Evolutionary conservation across 2,329 filamentous ascomycete genomes (phyloP).

Genomic region (Aphanocladium album): DNA sequence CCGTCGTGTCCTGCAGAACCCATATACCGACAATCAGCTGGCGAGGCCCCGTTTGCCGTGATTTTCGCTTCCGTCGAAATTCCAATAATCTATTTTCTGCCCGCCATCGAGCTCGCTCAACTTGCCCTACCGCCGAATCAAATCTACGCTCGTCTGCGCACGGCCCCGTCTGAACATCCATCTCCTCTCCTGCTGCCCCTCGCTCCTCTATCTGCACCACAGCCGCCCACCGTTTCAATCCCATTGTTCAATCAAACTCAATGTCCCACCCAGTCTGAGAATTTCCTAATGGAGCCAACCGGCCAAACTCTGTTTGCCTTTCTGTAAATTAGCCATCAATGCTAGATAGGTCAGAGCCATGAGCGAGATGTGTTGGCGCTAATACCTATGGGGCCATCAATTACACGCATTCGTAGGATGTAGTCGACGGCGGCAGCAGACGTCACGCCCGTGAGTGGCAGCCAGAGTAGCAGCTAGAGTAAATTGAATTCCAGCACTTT

Average conservation of each 20-base stretch:
- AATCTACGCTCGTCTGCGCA: neutral
- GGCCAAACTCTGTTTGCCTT: neutral
- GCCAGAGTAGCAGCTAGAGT: too few species aligned
- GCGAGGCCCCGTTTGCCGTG: too few species aligned
- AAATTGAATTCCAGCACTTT: too few species aligned
- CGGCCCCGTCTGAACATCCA: conserved; percentile 3
- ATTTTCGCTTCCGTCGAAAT: too few species aligned
- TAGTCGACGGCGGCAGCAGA: too few species aligned
- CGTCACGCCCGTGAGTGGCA: too few species aligned
- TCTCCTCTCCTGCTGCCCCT: neutral
- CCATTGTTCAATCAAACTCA: conserved; percentile 9
- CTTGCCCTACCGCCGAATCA: neutral
- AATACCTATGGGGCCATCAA: too few species aligned
- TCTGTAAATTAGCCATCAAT: neutral
- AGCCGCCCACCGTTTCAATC: neutral
- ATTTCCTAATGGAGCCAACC: neutral
- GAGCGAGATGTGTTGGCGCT: too few species aligned
- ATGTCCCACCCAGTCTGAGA: neutral
- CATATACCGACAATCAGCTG: too few species aligned
- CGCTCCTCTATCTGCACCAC: neutral
- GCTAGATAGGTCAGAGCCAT: too few species aligned
- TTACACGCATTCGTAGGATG: too few species aligned
- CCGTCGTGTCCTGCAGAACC: too few species aligned
- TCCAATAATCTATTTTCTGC: neutral
- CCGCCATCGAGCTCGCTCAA: neutral